Evolutionary conservation across 2,329 filamentous ascomycete species (phyloP), one percentile per base, ranked within the genome.

Genomic region (Sarocladium strictum): DNA sequence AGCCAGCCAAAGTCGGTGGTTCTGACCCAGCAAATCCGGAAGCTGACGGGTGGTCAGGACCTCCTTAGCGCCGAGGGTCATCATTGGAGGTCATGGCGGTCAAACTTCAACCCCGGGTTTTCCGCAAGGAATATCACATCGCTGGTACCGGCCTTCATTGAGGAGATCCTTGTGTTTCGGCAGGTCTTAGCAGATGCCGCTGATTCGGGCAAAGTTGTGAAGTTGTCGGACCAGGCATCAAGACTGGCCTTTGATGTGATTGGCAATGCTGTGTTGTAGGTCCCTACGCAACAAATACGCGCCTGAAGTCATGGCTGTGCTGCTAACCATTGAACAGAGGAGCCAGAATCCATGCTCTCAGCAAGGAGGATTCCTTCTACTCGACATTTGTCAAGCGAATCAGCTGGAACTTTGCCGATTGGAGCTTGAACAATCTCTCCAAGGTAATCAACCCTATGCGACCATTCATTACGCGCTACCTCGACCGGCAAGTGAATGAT

Each of bases 21-120:
- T n/a, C 33, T 56, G 7, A 24, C 17, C 12, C 19, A 45, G 10
- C 27, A 58, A 38, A 45, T 65, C 21, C 33, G 54, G 6, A 40
- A 33, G 12, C 55, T 62, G 26, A 56, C 61, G 6, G 60, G 61
- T 2, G 33, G 49, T 3, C 54, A 59, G 45, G 58, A 62, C 53
- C 58, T 64, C 37, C 58, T 60, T 3, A 56, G 58, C 7, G 59
- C 56, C 11, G 64, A 65, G 24, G 63, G 63, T 2, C 55, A 57
- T 3, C 41, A 61, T 2, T 65, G 63, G 62, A 63, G 62, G 57
- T 57, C 59, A 38, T 57, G 61, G 24, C 60, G 64, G 53, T 58
- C 58, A 10, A 58, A 60, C 37, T 61, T 65, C 54, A 63, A 61
- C 14, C 60, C 63, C 11, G 60, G 57, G 14, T 61, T 65, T 33